These are phyloP conservation scores for Styphnolobium japonicum DNA, from an alignment of 306 rosid species.

Conservation along the genomic window DNA sequence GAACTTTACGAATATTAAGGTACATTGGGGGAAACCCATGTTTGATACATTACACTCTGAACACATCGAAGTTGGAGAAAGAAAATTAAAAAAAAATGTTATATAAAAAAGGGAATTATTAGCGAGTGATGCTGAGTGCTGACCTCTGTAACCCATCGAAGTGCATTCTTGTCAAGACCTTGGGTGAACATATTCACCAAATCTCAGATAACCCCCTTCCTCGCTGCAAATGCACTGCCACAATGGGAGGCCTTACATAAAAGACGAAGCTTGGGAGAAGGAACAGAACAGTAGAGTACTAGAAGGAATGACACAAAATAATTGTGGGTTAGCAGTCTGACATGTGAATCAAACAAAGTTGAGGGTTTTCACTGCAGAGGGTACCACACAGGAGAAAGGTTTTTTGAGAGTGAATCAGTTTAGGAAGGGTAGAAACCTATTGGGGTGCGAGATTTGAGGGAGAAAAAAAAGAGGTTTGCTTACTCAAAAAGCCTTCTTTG, in stretches of 20 bases:
- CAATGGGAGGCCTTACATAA: background rate
- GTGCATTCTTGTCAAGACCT: conserved; percentile 82
- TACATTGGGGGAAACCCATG: conserved; percentile 26
- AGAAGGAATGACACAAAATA: background rate
- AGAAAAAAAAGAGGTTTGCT: conserved; percentile 9
- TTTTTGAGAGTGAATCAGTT: background rate
- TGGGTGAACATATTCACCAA: conserved; percentile 76
- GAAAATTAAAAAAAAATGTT: background rate
- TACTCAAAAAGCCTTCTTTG: conserved; percentile 28
- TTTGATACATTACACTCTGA: background rate
- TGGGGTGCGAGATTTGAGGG: conserved; percentile 27
- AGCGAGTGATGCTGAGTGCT: conserved; percentile 23
- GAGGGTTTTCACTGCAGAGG: conserved; percentile 9
- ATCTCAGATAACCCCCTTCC: conserved; percentile 14
- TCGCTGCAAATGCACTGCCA: conserved; percentile 15
- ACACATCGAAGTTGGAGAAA: background rate
- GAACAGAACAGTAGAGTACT: too few species aligned
- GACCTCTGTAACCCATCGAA: conserved; percentile 93
- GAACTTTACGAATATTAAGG: background rate
- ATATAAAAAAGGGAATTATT: background rate
- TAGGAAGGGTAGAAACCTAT: background rate
- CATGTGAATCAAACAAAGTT: conserved; percentile 16
- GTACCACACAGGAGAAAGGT: conserved; percentile 10
- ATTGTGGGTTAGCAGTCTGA: background rate
- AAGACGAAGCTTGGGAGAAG: background rate